Evolutionary conservation across 2,329 filamentous ascomycete species (phyloP).

Genomic region (Claviceps maximensis): DNA sequence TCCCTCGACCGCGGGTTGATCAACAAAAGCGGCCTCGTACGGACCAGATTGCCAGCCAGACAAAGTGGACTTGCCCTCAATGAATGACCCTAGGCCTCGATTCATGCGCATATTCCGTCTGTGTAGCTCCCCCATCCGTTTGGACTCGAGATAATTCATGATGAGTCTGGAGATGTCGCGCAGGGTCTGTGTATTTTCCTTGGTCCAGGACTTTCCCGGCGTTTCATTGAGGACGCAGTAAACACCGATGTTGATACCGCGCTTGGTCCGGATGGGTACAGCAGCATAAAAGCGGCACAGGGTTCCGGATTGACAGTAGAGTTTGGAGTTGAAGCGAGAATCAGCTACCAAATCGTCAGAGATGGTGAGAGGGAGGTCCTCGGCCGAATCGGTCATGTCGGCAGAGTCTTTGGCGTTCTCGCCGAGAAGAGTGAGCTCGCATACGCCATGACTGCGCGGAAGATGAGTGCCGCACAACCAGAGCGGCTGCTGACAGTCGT

Average conservation of each 20-base stretch:
- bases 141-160: slow-evolving; percentile 23
- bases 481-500: slow-evolving; percentile 9
- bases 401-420: not conserved
- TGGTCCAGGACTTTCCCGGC: slow-evolving; percentile 11
- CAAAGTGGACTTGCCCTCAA: slow-evolving; percentile 20
- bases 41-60: slow-evolving; percentile 12
- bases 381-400: not conserved
- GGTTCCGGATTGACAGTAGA: slow-evolving; percentile 13
- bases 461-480: slow-evolving; percentile 20
- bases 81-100: slow-evolving; percentile 21
- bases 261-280: slow-evolving; percentile 25
- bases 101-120: slow-evolving; percentile 23
- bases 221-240: slow-evolving; percentile 18
- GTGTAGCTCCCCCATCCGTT: slow-evolving; percentile 13
- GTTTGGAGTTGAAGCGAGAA: slow-evolving; percentile 16
- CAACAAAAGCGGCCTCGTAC: slow-evolving; percentile 1
- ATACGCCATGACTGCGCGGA: slow-evolving; percentile 15
- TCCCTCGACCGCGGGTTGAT: slow-evolving; percentile 7
- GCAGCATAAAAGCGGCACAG: slow-evolving; percentile 25
- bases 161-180: slow-evolving; percentile 18
- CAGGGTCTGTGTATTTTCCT: slow-evolving; percentile 14
- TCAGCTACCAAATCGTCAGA: slow-evolving; percentile 21
- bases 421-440: slow-evolving; percentile 13
- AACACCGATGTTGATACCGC: slow-evolving; percentile 29
- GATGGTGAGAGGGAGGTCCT: slow-evolving; percentile 18